A percentile compares a stretch with the other conserved stretches of the same genome.
phyloP scores from a whole-genome alignment of 2,329 filamentous ascomycete species.

The Hymenoscyphus scutula region DNA sequence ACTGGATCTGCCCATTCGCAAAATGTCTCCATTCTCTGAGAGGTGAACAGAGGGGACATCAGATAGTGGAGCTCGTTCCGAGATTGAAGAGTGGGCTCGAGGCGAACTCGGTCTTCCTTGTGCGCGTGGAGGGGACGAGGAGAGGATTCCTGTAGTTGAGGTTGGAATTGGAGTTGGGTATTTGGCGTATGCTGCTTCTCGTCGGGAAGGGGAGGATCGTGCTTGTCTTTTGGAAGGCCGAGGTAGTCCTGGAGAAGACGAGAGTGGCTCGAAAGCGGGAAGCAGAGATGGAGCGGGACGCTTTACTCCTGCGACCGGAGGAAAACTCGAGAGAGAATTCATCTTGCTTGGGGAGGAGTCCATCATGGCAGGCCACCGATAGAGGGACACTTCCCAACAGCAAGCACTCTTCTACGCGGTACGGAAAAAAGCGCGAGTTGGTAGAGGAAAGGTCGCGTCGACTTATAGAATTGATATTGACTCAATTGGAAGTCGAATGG shows the following conservation, averaged over 20 bases:
- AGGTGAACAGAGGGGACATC: constrained; percentile 81
- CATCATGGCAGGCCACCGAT: constrained; percentile 34
- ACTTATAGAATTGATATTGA: constrained; percentile 10
- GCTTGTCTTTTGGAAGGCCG: constrained; percentile 68
- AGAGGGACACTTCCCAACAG: constrained; percentile 5
- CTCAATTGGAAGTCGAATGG: constrained; percentile 11
- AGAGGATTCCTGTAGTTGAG: constrained; percentile 87
- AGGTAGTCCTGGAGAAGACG: constrained; percentile 73
- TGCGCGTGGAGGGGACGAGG: constrained; percentile 72
- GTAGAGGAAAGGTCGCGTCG: constrained; percentile 14
- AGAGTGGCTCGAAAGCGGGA: constrained; percentile 75
- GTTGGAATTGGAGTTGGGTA: constrained; percentile 95
- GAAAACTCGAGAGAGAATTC: constrained; percentile 30
- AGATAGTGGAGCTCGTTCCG: constrained; percentile 76
- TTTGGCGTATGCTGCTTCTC: constrained; percentile 43
- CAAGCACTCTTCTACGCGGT: constrained; percentile 10
- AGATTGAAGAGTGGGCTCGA: constrained; percentile 61
- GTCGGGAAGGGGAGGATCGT: constrained; percentile 42
- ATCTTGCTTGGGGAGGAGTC: constrained; percentile 37
- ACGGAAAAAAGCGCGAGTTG: constrained; percentile 18
- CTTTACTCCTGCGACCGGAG: constrained; percentile 50
- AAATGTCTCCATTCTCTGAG: constrained; percentile 73
- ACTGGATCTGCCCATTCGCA: constrained; percentile 89
- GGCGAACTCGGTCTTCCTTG: constrained; percentile 50
- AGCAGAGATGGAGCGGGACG: constrained; percentile 66